These are phyloP conservation scores for Friedmanniomyces simplex DNA, from an alignment of 495 filamentous ascomycete genomes.

Conservation along the genomic window DNA sequence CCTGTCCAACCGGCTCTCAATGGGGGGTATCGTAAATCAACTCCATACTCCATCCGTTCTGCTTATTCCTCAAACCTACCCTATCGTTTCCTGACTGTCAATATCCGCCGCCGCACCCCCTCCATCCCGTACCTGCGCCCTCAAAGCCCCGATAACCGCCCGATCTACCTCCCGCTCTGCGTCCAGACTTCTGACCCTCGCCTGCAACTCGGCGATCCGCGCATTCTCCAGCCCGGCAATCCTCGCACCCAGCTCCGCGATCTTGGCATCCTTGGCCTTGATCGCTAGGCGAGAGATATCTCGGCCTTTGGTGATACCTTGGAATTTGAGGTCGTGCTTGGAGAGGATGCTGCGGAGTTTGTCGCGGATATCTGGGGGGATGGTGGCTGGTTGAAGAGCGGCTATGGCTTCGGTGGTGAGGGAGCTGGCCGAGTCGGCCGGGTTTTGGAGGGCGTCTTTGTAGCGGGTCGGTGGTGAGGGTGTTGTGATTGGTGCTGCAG, in stretches of 20 bases:
- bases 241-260: conserved; percentile 40
- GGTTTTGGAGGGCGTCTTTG: conserved; percentile 16
- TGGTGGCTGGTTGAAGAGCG: neutral
- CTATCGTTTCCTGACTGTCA: conserved; percentile 4
- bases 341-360: conserved; percentile 35
- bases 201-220: conserved; percentile 17
- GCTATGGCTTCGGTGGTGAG: conserved; percentile 12
- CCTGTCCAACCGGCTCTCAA: no score
- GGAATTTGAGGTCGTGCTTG: conserved; percentile 43
- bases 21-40: neutral
- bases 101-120: neutral
- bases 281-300: conserved; percentile 51
- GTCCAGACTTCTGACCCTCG: conserved; percentile 40
- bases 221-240: conserved; percentile 25
- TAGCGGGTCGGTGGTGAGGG: conserved; percentile 13
- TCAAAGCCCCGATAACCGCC: conserved; percentile 1
- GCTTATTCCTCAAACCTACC: no score
- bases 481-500: neutral
- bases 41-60: no score
- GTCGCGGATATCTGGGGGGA: conserved; percentile 6
- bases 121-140: neutral
- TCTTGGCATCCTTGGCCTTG: conserved; percentile 51
- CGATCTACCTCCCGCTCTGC: conserved; percentile 37
- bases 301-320: conserved; percentile 49
- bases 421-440: conserved; percentile 11